These are phyloP conservation scores for Pterocarpus macrocarpus DNA, from an alignment of 306 rosid species.

Conservation along the genomic window DNA sequence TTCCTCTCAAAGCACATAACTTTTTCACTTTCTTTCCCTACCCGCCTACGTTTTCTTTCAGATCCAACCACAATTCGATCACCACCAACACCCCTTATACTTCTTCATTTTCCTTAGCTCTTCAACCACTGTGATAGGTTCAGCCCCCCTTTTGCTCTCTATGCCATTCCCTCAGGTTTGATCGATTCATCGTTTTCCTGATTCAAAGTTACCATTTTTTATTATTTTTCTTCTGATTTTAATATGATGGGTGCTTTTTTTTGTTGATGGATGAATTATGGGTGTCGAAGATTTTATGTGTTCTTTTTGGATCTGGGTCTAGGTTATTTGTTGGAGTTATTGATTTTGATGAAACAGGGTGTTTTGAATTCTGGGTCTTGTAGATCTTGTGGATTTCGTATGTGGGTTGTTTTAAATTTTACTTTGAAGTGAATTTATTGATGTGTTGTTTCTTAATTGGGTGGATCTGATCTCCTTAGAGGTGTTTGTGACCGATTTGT, in stretches of 20 bases:
- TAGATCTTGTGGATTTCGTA: slow-evolving; percentile 27
- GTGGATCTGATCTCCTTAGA: slow-evolving; percentile 33
- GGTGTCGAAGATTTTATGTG: background rate
- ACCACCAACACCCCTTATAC: background rate
- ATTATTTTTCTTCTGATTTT: background rate
- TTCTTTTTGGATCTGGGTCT: slow-evolving; percentile 40
- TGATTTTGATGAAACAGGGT: background rate
- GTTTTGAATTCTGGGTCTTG: background rate
- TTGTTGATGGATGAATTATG: background rate
- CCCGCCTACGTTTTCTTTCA: slow-evolving; percentile 37
- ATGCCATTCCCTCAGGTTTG: slow-evolving; percentile 58
- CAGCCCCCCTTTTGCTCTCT: slow-evolving; percentile 40
- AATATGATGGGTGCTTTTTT: background rate
- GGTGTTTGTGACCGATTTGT: slow-evolving; percentile 6
- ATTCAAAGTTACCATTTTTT: slow-evolving; percentile 11
- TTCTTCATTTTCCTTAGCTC: background rate
- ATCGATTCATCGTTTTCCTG: slow-evolving; percentile 21
- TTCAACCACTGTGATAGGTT: slow-evolving; percentile 24
- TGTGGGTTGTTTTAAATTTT: background rate
- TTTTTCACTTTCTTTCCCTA: slow-evolving; percentile 40
- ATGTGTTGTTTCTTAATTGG: background rate
- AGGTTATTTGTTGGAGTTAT: background rate
- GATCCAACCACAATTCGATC: slow-evolving; percentile 45
- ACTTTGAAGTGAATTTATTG: slow-evolving; percentile 23
- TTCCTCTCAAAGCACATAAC: slow-evolving; percentile 31